Evolutionary conservation across 176 grass and related monocot species (phyloP), one percentile per base, ranked within the genome.

Genomic region (Thalia dealbata): DNA sequence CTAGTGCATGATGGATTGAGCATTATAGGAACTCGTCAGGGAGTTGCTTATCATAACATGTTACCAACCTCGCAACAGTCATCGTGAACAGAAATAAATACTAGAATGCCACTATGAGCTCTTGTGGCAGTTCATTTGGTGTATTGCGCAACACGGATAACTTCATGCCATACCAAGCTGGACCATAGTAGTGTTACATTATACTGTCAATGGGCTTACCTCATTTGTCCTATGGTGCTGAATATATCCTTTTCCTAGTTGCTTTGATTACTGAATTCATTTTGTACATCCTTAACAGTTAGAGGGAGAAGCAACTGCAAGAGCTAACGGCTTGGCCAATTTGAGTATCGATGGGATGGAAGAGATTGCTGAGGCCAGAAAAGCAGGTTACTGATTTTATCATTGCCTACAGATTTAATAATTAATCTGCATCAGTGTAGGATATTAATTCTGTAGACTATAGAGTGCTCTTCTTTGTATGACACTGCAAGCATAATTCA

Each of bases 301-400:
- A 74, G 95, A 92, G 88, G 95, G 83, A 46, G 95, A 97, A 84
- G 95, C 95, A 80, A 92, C 90, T 68, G 88, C 90, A 62, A 83
- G 87, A 66, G 93, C 95, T 28, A 97, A 92, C 64, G 81, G 79
- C 19, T 78, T 97, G 66, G 89, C 95, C 54, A 91, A 72, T 38
- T 92, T 97, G 90, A 97, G 95, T 77, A 84, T 83, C 66, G 90
- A 97, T 79, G 95, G 87, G 14, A 88, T 97, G 95, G 95, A 91
- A 61, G 95, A 97, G 83, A 97, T 97, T 74, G 85, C 87, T 48
- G 92, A 86, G 58, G 95, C 95, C 78, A 97, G 82, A 78, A 97
- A 70, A 85, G 70, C 84, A 92, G 95, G 95, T 97, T 12, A 63
- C 41, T 45, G 0, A 26, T 46, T 64, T 46, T 45, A 46, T 21